Base-by-base conservation (phyloP, 768 basidiomycete genomes). In the Boletus sp. region DNA sequence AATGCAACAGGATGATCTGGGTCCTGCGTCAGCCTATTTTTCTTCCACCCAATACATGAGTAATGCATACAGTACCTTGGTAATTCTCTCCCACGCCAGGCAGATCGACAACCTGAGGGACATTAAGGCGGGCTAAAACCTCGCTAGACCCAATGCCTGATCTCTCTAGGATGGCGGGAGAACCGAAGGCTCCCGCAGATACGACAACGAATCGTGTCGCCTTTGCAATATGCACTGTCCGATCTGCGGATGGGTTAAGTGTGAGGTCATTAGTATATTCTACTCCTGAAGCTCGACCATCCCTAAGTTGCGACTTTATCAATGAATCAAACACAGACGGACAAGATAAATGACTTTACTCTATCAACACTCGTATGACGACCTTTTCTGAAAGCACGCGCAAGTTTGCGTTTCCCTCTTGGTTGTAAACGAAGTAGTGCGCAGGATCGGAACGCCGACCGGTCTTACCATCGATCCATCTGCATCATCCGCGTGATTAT, bases 31-130 rank as follows among this genome's bases (percentile, higher is more conserved):
- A 11, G 11, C 43, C 6, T n/a, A 11, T 37, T 29, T 13, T 17
- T 2, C 19, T 32, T 27, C 11, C 13, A 11, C 7, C 13, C n/a
- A 7, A 35, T 32, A 17, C 25, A 27, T 1, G 38, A 17, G 10
- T 41, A 37, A 25, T n/a, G 50, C 64, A 39, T 47, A 79, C 82
- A 81, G 38, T 47, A 79, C 82, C 82, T 68, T 77, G 74, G 52
- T 80, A 82, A 58, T 88, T 80, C 61, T 87, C 84, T 19, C 89
- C 89, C 1, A 92, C 88, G 17, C 85, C 85, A 1, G 88, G 87
- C 14, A 91, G 78, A 50, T 88, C 82, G 14, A 87, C 75, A 27
- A 82, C 47, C 54, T 75, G 72, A 7, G 70, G 59, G 32, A 92
- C 78, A 11, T 74, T 75, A 49, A 79, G 70, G 33, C 69, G 70